A percentile compares a stretch with the other conserved stretches of the same genome.
These are phyloP conservation scores for Croton setiger DNA, from an alignment of 441 rosid species.

Conservation along the genomic window DNA sequence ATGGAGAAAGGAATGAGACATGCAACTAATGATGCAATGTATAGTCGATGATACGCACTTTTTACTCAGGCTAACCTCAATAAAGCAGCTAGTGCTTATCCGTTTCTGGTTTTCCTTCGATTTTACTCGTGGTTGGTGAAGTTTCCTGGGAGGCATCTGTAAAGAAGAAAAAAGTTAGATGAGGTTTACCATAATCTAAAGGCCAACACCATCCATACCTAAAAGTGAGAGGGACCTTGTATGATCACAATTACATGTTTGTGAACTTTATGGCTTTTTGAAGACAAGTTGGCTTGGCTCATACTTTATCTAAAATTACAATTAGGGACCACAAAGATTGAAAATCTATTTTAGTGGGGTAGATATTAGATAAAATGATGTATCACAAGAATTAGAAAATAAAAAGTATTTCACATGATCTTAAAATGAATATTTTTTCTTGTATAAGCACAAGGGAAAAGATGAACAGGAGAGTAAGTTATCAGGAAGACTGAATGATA, in stretches of 20 bases:
- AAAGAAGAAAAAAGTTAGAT: slow-evolving; percentile 8
- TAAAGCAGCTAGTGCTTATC: slow-evolving; percentile 17
- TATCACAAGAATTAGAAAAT: not conserved
- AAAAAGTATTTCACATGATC: not conserved
- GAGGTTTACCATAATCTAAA: slow-evolving; percentile 13
- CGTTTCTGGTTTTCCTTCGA: slow-evolving; percentile 13
- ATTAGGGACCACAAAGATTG: slow-evolving; percentile 23
- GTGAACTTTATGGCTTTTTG: slow-evolving; percentile 12
- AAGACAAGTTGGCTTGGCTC: slow-evolving; percentile 15
- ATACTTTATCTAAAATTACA: not conserved
- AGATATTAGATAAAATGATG: slow-evolving; percentile 16
- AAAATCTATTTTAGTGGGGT: slow-evolving; percentile 11
- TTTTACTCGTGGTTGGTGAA: slow-evolving; percentile 21
- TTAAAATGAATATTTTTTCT: slow-evolving; percentile 1
- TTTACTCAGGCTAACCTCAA: slow-evolving; percentile 15
- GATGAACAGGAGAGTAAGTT: not conserved
- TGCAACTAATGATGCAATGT: slow-evolving; percentile 22
- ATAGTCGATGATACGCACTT: slow-evolving; percentile 9
- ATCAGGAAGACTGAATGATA: not conserved
- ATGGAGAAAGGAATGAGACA: slow-evolving; percentile 18
- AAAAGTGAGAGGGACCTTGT: slow-evolving; percentile 17
- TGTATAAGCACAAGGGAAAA: not conserved
- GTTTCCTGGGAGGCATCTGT: slow-evolving; percentile 21
- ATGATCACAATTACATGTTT: slow-evolving; percentile 11
- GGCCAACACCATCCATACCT: slow-evolving; percentile 23